Base-by-base conservation (phyloP, 192 early-diverging fungal species). In the Umbelopsis sp. region DNA sequence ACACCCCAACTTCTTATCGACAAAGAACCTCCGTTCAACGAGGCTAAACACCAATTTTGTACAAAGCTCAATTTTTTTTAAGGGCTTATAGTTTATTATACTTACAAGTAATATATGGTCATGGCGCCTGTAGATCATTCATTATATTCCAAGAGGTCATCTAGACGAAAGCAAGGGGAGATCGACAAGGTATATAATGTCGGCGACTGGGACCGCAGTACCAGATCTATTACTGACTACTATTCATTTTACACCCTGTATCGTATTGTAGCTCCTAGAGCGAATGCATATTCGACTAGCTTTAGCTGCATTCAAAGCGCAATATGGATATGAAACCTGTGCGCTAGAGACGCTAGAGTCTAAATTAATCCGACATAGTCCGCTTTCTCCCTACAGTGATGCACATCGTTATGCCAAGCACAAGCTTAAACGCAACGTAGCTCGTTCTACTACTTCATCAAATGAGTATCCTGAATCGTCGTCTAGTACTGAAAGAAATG, bases 281-380 rank as follows among this genome's bases (percentile, higher is more conserved):
- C 26, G 56, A 62, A 62, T 62, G 56, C 56, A 62, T 34, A 62
- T 62, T 26, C 56, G 56, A 62, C 31, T 62, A 34, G 56, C 29
- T 34, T 20, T 62, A 20, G 56, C 56, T 62, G 56, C 31, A 11
- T 62, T 62, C 31, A 62, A 62, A 62, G 56, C 56, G 31, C 56
- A 62, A 62, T 62, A 62, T 62, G 56, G 56, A 62, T 62, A 62
- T 62, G 56, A 62, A 62, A 62, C 56, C 29, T 62, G 26, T 62
- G 56, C 29, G 17, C 31, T 62, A 16, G 56, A 62, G 32, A 62
- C 56, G 12, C 56, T 62, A 62, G 56, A 62, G 56, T 62, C 56
- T 62, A 62, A 62, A 62, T 62, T 62, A 62, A 62, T 62, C 2
- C 26, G 56, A 62, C 56, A 62, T 62, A 29, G 31, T 34, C 31